phyloP scores from a whole-genome alignment of 2,329 filamentous ascomycete species.

The Arthrobotrys musiformis region DNA sequence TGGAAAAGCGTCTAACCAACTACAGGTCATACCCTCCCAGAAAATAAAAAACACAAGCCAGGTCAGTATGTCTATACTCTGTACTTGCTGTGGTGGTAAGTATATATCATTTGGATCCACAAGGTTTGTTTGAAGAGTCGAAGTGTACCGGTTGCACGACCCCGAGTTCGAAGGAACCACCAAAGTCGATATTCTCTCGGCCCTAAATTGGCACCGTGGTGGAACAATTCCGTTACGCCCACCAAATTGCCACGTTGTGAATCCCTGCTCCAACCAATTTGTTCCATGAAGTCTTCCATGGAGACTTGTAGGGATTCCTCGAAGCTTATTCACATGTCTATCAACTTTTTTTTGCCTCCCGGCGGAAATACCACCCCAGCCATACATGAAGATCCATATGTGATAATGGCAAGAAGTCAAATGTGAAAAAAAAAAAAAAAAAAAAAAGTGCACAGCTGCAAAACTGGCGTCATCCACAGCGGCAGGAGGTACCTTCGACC shows the following conservation, averaged over 20 bases:
- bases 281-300: slow-evolving; percentile 27
- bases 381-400: not conserved
- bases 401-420: not conserved
- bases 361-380: not conserved
- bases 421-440: not conserved
- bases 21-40: not conserved
- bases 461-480: slow-evolving; percentile 12
- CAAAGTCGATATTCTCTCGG: slow-evolving; percentile 8
- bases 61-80: not conserved
- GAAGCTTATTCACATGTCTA: slow-evolving; percentile 34
- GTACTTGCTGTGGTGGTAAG: too few relatives aligned
- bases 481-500: slow-evolving; percentile 5
- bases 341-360: not conserved
- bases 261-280: slow-evolving; percentile 35
- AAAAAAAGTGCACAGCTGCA: not conserved
- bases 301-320: slow-evolving; percentile 24
- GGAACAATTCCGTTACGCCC: slow-evolving; percentile 30
- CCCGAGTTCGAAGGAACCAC: not conserved
- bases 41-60: too few relatives aligned
- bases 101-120: slow-evolving; percentile 1
- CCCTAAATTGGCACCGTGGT: slow-evolving; percentile 17
- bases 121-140: slow-evolving; percentile 22
- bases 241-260: slow-evolving; percentile 45
- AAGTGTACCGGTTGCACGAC: not conserved
- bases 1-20: not conserved